These are phyloP conservation scores for Syzygium malaccense DNA, from an alignment of 441 rosid genomes.

Conservation along the genomic window DNA sequence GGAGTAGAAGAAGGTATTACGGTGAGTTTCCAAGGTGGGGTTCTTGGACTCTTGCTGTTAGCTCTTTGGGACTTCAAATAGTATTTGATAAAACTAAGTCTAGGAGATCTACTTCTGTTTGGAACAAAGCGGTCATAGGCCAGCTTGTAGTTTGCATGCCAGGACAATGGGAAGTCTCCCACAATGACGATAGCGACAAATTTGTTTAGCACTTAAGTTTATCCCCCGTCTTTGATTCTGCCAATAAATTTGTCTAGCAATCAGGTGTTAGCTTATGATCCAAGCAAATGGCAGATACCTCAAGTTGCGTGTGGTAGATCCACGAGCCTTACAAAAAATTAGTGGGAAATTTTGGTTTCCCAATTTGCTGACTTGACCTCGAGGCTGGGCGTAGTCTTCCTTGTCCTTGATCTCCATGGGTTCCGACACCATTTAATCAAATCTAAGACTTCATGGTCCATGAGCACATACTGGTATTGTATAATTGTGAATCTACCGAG, in stretches of 20 bases:
- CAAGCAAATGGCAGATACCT: not conserved
- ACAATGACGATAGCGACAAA: not conserved
- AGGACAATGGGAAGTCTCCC: not conserved
- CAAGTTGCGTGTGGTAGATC: not conserved
- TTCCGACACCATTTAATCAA: not conserved
- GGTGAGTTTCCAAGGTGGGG: not conserved
- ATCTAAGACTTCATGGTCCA: not conserved
- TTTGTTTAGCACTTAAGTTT: not conserved
- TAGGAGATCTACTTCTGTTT: not conserved
- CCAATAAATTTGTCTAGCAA: not conserved
- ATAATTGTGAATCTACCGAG: no score
- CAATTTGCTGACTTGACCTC: not conserved
- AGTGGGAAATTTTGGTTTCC: not conserved
- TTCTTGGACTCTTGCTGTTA: not conserved
- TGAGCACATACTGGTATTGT: not conserved
- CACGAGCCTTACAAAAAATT: not conserved
- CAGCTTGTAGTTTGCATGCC: not conserved
- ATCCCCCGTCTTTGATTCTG: not conserved
- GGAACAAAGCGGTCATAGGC: not conserved
- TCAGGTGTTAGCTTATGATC: not conserved
- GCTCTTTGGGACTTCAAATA: not conserved
- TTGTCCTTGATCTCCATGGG: not conserved
- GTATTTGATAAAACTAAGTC: not conserved
- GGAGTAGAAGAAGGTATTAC: not conserved
- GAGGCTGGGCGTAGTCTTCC: not conserved